A percentile compares a stretch with the other conserved stretches of the same genome.
phyloP scores from a whole-genome alignment of 2,329 filamentous ascomycete species.

The Eutypella sp. region DNA sequence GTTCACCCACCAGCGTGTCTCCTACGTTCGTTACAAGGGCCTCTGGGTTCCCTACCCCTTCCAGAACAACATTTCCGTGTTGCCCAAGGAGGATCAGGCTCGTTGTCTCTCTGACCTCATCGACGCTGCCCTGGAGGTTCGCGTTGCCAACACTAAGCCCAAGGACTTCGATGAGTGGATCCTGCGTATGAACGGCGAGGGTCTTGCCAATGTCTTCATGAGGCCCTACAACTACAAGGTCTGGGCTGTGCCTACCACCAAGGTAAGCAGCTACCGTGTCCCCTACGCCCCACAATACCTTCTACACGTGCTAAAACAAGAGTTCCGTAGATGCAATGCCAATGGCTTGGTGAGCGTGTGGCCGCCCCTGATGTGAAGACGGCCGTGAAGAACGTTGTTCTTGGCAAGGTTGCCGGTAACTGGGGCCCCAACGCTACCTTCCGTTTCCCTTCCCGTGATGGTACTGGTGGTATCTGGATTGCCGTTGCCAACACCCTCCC shows the following conservation, averaged over 20 bases:
- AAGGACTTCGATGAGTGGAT: constrained; percentile 99
- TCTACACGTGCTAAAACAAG: no score
- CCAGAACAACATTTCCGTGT: constrained; percentile 99
- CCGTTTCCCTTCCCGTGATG: constrained; percentile 92
- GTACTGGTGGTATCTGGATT: constrained; percentile 98
- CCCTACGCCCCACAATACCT: no score
- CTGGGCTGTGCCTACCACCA: constrained; percentile 96
- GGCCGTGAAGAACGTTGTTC: constrained; percentile 88
- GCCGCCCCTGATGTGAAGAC: constrained; percentile 93
- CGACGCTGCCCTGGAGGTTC: constrained; percentile 82
- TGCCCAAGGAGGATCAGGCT: constrained; percentile 96
- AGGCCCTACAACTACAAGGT: constrained; percentile 99
- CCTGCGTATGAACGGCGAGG: constrained; percentile 80
- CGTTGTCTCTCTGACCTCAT: constrained; percentile 93
- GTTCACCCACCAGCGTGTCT: constrained; percentile 97
- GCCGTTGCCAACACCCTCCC: constrained; percentile 91
- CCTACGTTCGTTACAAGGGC: constrained; percentile 94
- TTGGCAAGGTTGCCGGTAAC: constrained; percentile 92
- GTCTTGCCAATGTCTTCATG: constrained; percentile 96
- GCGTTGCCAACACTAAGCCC: constrained; percentile 85
- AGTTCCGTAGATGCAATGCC: constrained; percentile 84
- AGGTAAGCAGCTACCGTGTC: constrained; percentile 55
- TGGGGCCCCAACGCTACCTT: constrained; percentile 99
- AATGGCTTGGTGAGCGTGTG: constrained; percentile 97
- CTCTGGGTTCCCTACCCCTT: constrained; percentile 99